Evolutionary conservation across 495 filamentous ascomycete species (phyloP).

Genomic region (Podospora australis): DNA sequence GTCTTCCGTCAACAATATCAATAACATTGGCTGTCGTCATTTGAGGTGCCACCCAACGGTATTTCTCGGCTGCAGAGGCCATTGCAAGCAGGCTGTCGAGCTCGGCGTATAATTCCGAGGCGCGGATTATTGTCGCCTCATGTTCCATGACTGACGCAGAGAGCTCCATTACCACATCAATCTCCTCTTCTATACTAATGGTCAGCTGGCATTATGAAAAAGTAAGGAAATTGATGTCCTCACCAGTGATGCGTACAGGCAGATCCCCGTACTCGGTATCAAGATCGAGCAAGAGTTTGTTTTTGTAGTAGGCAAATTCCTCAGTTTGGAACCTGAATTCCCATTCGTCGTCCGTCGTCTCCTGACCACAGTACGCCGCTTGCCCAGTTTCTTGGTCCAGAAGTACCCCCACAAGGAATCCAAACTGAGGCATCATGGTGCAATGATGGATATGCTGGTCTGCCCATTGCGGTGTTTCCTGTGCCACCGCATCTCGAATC

Average conservation of each 20-base stretch:
- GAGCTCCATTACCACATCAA: constrained; percentile 79
- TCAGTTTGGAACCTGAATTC: constrained; percentile 70
- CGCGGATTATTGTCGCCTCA: constrained; percentile 56
- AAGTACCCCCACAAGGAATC: constrained; percentile 76
- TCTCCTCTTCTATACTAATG: constrained; percentile 64
- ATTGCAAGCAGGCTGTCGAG: constrained; percentile 84
- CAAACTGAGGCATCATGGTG: constrained; percentile 85
- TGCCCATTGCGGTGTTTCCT: constrained; percentile 54
- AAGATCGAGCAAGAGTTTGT: constrained; percentile 73
- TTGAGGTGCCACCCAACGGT: constrained; percentile 62
- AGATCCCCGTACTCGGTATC: constrained; percentile 80
- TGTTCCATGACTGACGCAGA: constrained; percentile 65
- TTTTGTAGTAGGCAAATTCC: constrained; percentile 79
- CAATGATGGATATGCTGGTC: constrained; percentile 52
- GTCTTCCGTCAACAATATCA: constrained; percentile 73
- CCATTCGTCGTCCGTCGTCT: constrained; percentile 56
- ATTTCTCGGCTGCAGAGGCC: constrained; percentile 67
- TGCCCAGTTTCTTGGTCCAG: constrained; percentile 54
- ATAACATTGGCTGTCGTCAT: constrained; percentile 70
- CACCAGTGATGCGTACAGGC: constrained; percentile 75
- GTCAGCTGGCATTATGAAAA: background rate
- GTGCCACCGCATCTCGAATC: constrained; percentile 55
- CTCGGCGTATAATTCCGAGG: constrained; percentile 76
- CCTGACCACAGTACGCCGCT: constrained; percentile 60
- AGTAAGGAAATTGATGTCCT: constrained; percentile 12